phyloP scores from a whole-genome alignment of 129 eudicot genomes.

The Calendula officinalis region DNA sequence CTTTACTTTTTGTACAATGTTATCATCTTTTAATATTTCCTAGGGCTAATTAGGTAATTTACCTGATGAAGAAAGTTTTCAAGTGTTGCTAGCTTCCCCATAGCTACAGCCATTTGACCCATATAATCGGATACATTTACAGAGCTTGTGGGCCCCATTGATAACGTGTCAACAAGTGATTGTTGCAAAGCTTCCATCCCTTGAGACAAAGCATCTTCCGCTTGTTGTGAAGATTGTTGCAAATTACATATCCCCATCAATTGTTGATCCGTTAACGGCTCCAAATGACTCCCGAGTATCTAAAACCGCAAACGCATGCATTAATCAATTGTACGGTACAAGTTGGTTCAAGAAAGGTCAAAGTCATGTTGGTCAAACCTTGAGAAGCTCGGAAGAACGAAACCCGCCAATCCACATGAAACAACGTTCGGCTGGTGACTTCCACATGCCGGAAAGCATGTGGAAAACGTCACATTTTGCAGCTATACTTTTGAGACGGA shows the following conservation, averaged over 20 bases:
- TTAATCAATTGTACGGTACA: not conserved
- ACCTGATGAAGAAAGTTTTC: constrained; percentile 98
- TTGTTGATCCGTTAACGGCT: constrained; percentile 90
- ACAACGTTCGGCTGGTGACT: constrained; percentile 93
- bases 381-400: constrained; percentile 91
- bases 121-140: constrained; percentile 77
- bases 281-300: constrained; percentile 81
- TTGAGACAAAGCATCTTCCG: constrained; percentile 96
- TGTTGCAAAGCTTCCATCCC: constrained; percentile 99
- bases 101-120: constrained; percentile 99
- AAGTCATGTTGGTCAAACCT: constrained; percentile 47
- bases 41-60: constrained; percentile 11
- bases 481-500: constrained; percentile 68
- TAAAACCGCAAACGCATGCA: constrained; percentile 14
- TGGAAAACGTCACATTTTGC: constrained; percentile 84
- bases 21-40: constrained; percentile 25
- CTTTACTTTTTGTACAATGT: no score
- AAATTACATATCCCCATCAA: constrained; percentile 84
- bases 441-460: constrained; percentile 99
- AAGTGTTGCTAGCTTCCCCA: constrained; percentile 86
- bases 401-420: constrained; percentile 99
- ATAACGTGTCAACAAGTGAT: constrained; percentile 82
- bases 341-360: not conserved
- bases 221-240: constrained; percentile 95
- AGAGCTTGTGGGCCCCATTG: constrained; percentile 49